Evolutionary conservation across 1,284 basidiomycete genomes (phyloP), one percentile per base, ranked within the genome.

Genomic region (Ustilago cynodontis): DNA sequence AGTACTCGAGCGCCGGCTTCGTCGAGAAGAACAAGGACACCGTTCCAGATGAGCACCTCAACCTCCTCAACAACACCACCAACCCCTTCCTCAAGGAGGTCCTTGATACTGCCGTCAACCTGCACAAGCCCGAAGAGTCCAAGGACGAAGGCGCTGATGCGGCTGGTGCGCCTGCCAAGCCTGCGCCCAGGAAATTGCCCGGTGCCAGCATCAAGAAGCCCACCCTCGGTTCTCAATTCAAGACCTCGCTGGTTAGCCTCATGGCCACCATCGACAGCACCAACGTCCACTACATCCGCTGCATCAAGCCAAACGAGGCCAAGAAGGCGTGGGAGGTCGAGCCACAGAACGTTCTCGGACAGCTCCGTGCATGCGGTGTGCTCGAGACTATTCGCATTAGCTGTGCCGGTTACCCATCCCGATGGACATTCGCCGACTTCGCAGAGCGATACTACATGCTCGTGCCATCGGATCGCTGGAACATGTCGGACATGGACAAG

Each of bases 391-490:
- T 99, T 83, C 91, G 95, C 65, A 99, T 99, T 86, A 96, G 94
- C 88, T 98, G 96, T 86, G 97, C 97, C 45, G 97, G 97, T 39
- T 99, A 99, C 87, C 97, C 97, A 24, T 94, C 94, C n/a, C 90
- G 97, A 55, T 99, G 97, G 97, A 95, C 93, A 1, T 99, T 98
- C 82, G 95, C 94, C 82, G 96, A 99, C 86, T 99, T 99, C 87
- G 96, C 94, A n/a, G 95, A 98, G 86, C 91, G 97, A 61, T 99
- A 99, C 87, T 99, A 99, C 87, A 95, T 98, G 92, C 91, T 99
- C 50, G 91, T 97, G 2, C 89, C 91, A 50, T 97, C 95, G 10
- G 89, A 91, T 20, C 90, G 93, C 75, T 98, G 96, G 95, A 87
- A 87, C 62, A 83, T 84, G 81, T 78, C 81, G 13, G 69, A 77